Evolutionary conservation across 352 stramenopile species (phyloP), one percentile per base, ranked within the genome.

Genomic region (Pythium plurisporium): DNA sequence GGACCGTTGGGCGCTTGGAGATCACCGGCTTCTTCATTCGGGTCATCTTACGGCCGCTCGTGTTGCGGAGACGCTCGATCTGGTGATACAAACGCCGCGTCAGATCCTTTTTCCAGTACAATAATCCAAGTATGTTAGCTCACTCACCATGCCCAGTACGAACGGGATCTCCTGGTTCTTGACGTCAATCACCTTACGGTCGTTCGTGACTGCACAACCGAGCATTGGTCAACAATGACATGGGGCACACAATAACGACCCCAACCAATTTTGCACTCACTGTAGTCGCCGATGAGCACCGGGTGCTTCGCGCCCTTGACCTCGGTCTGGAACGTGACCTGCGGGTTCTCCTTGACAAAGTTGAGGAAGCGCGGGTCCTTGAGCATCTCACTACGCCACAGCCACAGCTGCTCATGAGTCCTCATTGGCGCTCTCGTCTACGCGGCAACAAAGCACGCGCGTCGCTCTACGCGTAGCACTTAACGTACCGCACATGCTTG

Each of bases 31-130:
- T 82, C 67, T 95, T 95, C 62, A 95, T 87, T 49, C 42, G 60
- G 54, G 85, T 95, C 85, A 95, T 93, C 74, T 95, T 95, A 44
- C 85, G 79, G 53, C 85, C 85, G 56, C 85, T 95, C 56, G 85
- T 87, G 76, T 93, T 86, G 46, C 86, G 73, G 63, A 95, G 62
- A 31, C 86, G 82, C 67, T 93, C 76, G 23, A 95, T 72, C 83
- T 93, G 33, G 15, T 38, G 9, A 38, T 38, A 10, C 33, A 38
- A 10, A 38, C 15, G 33, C 15, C 33, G 15, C 10, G 9, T 15
- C 15, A 15, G 9, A 38, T 15, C 10, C 15, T 15, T 38, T 15
- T 38, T 15, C 15, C 0, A n/a, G 34, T n/a, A 47, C 4, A 47
- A 52, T 8, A 19, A 22, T 11, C 23, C 7, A 19, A 17, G 15